These are phyloP conservation scores for Neurospora sp. DNA, from an alignment of 495 filamentous ascomycete genomes.

Conservation along the genomic window DNA sequence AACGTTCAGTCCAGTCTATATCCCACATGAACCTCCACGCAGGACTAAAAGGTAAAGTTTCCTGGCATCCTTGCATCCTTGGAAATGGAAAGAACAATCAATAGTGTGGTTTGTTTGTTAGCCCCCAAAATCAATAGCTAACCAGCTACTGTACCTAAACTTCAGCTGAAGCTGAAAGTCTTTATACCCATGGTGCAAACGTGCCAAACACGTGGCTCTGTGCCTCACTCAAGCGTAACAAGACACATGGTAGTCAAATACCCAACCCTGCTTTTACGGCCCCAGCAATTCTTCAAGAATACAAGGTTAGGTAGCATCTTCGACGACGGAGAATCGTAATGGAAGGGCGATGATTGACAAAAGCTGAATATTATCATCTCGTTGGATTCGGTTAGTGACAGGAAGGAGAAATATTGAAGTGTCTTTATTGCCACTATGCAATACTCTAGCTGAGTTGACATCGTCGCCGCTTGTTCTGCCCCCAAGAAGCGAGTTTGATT, in stretches of 20 bases:
- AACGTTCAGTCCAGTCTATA: background rate
- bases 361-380: too few species aligned
- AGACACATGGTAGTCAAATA: background rate
- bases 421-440: too few species aligned
- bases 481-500: background rate
- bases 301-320: too few species aligned
- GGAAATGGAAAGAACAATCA: background rate
- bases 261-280: too few species aligned
- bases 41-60: background rate
- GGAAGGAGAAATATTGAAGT: too few species aligned
- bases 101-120: background rate
- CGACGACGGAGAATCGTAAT: too few species aligned
- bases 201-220: background rate
- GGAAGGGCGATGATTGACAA: too few species aligned
- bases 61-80: background rate
- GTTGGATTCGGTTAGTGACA: too few species aligned
- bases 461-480: background rate
- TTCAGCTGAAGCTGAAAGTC: background rate
- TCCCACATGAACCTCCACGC: background rate
- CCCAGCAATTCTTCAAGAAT: too few species aligned
- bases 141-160: background rate
- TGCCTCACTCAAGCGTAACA: background rate
- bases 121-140: background rate
- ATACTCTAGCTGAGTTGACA: too few species aligned
- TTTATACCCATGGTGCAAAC: background rate